Percentiles rank a stretch among this genome's conserved stretches.
phyloP scores from a whole-genome alignment of 2,329 filamentous ascomycete species.

The Sarocladiaceae sp. region DNA sequence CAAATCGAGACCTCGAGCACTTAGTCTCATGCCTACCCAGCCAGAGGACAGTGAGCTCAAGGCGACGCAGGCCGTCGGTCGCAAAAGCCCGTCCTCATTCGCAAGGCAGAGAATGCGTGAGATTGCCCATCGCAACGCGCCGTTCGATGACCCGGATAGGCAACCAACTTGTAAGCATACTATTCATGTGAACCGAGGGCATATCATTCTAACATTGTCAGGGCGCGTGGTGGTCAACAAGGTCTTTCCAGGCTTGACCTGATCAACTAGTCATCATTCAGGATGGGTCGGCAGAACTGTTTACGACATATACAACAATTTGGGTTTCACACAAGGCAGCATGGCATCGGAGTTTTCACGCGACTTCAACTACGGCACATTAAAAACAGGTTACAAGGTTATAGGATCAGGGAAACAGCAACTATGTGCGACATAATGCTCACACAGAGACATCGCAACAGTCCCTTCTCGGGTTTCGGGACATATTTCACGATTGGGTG shows the following conservation, averaged over 20 bases:
- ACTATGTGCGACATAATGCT: not conserved
- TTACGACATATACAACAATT: slow-evolving; percentile 12
- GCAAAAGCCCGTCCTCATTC: slow-evolving; percentile 38
- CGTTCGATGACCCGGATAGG: slow-evolving; percentile 38
- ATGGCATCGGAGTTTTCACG: slow-evolving; percentile 25
- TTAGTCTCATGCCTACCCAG: slow-evolving; percentile 32
- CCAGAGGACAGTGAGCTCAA: slow-evolving; percentile 29
- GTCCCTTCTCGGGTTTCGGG: not conserved
- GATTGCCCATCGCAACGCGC: slow-evolving; percentile 37
- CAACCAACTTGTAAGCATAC: slow-evolving; percentile 32
- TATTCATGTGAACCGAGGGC: not conserved
- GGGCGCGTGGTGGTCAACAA: slow-evolving; percentile 40
- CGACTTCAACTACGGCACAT: slow-evolving; percentile 6
- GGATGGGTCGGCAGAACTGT: not conserved
- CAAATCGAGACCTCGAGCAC: slow-evolving; percentile 22
- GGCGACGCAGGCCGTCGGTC: slow-evolving; percentile 23
- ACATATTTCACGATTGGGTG: not conserved
- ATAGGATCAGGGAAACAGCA: slow-evolving; percentile 1
- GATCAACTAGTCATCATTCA: not conserved
- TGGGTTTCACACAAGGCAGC: slow-evolving; percentile 17
- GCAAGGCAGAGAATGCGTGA: slow-evolving; percentile 39
- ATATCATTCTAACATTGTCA: slow-evolving; percentile 15
- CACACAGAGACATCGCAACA: not conserved
- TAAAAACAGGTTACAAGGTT: not conserved
- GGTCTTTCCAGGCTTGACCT: slow-evolving; percentile 37